These are phyloP conservation scores for Petunia hybrid DNA, from an alignment of 305 asterid genomes.

Conservation along the genomic window DNA sequence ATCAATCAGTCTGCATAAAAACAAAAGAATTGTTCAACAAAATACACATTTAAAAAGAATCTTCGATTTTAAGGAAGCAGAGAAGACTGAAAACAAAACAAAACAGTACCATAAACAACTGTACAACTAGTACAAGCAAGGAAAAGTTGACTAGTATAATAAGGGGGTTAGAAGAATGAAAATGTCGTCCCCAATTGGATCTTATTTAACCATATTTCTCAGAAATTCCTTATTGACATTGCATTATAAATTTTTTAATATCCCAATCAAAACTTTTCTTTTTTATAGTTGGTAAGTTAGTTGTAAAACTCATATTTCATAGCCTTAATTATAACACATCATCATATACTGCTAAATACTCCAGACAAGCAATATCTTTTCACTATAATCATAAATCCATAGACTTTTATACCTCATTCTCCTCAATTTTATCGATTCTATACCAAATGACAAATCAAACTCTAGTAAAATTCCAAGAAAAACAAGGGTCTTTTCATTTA, in stretches of 20 bases:
- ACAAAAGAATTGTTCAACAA: background rate
- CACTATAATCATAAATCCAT: background rate
- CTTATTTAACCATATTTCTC: background rate
- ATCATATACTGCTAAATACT: slow-evolving; percentile 15
- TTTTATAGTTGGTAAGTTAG: slow-evolving; percentile 21
- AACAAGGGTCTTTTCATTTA: slow-evolving; percentile 17
- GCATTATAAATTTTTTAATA: background rate
- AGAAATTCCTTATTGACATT: background rate
- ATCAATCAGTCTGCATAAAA: background rate
- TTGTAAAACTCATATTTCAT: background rate
- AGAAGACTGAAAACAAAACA: background rate
- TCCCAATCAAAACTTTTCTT: background rate
- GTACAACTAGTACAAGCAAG: background rate
- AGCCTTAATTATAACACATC: background rate
- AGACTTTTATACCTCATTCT: background rate
- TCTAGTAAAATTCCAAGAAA: background rate
- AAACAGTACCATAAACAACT: no score
- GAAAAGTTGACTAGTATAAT: slow-evolving; percentile 3
- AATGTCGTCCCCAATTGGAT: background rate
- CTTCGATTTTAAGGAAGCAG: background rate
- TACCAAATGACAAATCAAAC: background rate
- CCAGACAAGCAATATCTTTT: slow-evolving; percentile 44
- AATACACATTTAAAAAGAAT: background rate
- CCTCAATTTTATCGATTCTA: slow-evolving; percentile 38
- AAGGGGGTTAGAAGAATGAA: background rate